Percentiles rank a stretch among this genome's conserved stretches.
Evolutionary conservation across 352 stramenopile genomes (phyloP).

Genomic region (Vaucheria bursata): DNA sequence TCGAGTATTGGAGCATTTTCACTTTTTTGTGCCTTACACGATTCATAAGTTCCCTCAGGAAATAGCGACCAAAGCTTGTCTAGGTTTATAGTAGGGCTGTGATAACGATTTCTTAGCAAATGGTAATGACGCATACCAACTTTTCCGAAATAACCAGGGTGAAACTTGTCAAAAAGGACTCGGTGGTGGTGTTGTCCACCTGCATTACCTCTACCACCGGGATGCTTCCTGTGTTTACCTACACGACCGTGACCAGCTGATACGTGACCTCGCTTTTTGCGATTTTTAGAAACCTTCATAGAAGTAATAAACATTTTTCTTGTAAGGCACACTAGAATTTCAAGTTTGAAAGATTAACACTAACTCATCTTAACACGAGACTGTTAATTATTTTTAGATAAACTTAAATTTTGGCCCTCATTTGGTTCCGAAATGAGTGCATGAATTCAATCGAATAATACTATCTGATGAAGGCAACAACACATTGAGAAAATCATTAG

Average conservation of each 20-base stretch:
- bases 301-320: no score
- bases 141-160: constrained; percentile 99
- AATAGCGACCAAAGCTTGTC: constrained; percentile 98
- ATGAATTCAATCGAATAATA: no score
- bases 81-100: constrained; percentile 96
- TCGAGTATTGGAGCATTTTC: constrained; percentile 88
- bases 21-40: constrained; percentile 77
- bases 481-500: no score
- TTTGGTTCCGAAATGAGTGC: no score
- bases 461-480: no score
- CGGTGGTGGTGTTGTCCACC: constrained; percentile 99
- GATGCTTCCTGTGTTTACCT: constrained; percentile 99
- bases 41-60: constrained; percentile 91
- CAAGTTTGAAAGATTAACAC: no score
- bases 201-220: constrained; percentile 99
- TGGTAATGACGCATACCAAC: constrained; percentile 99
- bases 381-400: no score
- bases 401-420: no score
- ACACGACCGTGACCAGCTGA: constrained; percentile 97
- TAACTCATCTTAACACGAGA: no score
- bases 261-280: constrained; percentile 99
- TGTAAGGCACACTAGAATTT: no score
- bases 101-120: constrained; percentile 85
- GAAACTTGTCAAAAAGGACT: constrained; percentile 99
- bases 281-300: constrained; percentile 96